Evolutionary conservation across 192 early-diverging fungal genomes (phyloP).

Genomic region (Spinellus fusiger): DNA sequence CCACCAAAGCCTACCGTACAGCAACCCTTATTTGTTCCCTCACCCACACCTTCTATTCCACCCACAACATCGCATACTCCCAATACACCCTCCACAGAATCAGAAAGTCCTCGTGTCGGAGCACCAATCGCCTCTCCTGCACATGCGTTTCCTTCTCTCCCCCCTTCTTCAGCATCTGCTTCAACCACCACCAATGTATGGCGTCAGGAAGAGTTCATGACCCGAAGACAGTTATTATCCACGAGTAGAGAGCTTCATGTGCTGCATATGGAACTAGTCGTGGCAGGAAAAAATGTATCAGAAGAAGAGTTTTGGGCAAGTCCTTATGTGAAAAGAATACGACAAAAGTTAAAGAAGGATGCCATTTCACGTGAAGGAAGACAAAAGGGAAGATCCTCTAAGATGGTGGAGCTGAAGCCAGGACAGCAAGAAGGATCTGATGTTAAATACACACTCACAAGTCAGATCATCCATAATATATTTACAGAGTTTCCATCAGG

Average conservation of each 20-base stretch:
- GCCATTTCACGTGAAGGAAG: conserved; percentile 63
- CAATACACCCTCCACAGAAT: neutral
- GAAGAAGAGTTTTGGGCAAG: conserved; percentile 96
- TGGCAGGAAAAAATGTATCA: conserved; percentile 54
- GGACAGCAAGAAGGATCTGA: conserved; percentile 68
- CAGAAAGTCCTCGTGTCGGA: neutral
- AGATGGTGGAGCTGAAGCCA: conserved; percentile 61
- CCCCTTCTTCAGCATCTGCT: neutral
- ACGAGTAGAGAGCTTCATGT: conserved; percentile 60
- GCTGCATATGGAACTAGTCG: conserved; percentile 75
- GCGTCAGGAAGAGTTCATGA: conserved; percentile 51
- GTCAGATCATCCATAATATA: conserved; percentile 83
- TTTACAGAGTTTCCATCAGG: conserved; percentile 84
- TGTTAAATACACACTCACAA: conserved; percentile 81
- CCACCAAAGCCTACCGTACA: conserved; percentile 9
- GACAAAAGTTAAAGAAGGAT: conserved; percentile 55
- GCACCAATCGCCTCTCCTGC: neutral
- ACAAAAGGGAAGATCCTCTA: conserved; percentile 75
- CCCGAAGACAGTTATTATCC: conserved; percentile 55
- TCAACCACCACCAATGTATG: neutral
- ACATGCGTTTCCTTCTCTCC: neutral
- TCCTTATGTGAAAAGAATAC: conserved; percentile 47
- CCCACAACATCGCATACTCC: neutral
- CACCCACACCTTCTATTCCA: neutral
- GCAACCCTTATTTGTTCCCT: conserved; percentile 2